phyloP scores from a whole-genome alignment of 176 grass and related monocot genomes.

The Oryza officinalis region DNA sequence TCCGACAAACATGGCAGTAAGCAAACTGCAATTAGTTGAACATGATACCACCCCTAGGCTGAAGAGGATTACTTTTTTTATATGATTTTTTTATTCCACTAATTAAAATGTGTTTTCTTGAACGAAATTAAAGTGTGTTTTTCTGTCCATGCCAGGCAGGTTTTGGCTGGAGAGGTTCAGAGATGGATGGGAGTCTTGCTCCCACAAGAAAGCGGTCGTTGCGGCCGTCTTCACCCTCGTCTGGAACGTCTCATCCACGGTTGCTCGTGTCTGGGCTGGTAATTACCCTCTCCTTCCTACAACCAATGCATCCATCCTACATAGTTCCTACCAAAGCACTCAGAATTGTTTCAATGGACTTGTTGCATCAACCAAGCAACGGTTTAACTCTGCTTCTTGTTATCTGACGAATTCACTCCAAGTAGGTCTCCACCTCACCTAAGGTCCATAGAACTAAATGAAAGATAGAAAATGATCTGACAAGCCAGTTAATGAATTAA shows the following conservation, averaged over 20 bases:
- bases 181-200: slow-evolving; percentile 91
- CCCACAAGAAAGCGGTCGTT: slow-evolving; percentile 87
- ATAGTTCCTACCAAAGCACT: too few species aligned
- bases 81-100: not conserved
- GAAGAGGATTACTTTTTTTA: not conserved
- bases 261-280: slow-evolving; percentile 91
- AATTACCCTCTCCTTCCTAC: not conserved
- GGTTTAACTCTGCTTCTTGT: too few species aligned
- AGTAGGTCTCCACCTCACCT: too few species aligned
- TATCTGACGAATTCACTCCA: too few species aligned
- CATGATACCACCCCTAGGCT: slow-evolving; percentile 8
- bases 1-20: not conserved
- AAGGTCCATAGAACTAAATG: too few species aligned
- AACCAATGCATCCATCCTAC: too few species aligned
- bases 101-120: not conserved
- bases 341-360: too few species aligned
- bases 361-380: too few species aligned
- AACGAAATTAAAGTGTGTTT: not conserved
- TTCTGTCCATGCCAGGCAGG: slow-evolving; percentile 38
- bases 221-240: slow-evolving; percentile 75
- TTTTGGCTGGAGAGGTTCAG: slow-evolving; percentile 93
- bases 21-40: slow-evolving; percentile 5
- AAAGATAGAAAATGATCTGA: too few species aligned
- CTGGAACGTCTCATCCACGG: slow-evolving; percentile 86
- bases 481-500: too few species aligned